Evolutionary conservation across 2,329 filamentous ascomycete genomes (phyloP), one percentile per base, ranked within the genome.

Genomic region (Gnomoniopsis sp.): DNA sequence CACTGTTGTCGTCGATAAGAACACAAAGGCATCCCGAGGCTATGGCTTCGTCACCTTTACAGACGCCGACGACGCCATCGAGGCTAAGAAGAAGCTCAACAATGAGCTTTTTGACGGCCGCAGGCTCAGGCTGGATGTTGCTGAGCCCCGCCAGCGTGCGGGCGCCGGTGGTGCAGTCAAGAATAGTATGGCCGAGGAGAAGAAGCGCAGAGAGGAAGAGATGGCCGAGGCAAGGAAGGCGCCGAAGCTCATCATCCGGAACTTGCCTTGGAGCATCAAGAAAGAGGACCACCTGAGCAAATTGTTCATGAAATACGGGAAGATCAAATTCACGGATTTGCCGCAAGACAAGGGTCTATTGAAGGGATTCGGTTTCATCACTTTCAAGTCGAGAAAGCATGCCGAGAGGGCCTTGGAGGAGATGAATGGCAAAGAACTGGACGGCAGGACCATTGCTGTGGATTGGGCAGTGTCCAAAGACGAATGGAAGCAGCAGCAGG

Each of bases 1-100:
- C 54, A 90, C 89, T n/a, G 92, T 96, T 4, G 92, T 99, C 43
- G 77, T 88, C 58, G 93, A 99, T 71, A 86, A 89, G 17, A 81
- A 87, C 64, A 96, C 93, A 2, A 96, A 96, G 70, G 79, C 87
- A 66, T 97, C 91, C 15, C 89, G 91, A 70, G 93, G 95, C 19
- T 99, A 92, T 73, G 95, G 95, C 55, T 99, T 99, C 74, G 93
- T 99, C 58, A 98, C 95, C 2, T 95, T 99, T 68, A 91, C 93
- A 66, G 95, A 99, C 70, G 84, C 89, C 33, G 93, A 97, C 65
- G 95, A 99, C 77, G 93, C 93, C 14, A 79, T 87, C 64, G 84
- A 88, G 63, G 96, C 95, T 19, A 84, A 90, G 70, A 84, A 88
- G 58, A 89, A 96, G 71, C 84, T 97, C 69, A 86, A 96, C 72